A percentile compares a stretch with the other conserved stretches of the same genome.
These are phyloP conservation scores for Vaccinium corymbosum DNA, from an alignment of 148 eudicot species.

Conservation along the genomic window DNA sequence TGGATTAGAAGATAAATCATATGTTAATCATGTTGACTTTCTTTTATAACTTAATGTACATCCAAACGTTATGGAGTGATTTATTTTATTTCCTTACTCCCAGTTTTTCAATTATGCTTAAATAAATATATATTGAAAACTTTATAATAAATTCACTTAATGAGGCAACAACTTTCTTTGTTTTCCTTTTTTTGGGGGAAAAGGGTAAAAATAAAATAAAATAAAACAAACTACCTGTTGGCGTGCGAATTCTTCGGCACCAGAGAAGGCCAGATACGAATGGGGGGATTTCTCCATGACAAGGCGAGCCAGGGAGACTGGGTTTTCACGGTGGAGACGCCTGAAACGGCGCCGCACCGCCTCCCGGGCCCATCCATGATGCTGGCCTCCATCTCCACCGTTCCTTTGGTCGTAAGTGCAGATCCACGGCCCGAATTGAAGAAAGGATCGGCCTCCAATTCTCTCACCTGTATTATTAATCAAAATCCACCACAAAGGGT, in stretches of 20 bases:
- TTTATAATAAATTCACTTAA: too few relatives aligned
- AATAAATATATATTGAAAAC: too few relatives aligned
- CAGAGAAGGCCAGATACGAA: slow-evolving; percentile 76
- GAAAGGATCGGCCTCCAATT: slow-evolving; percentile 71
- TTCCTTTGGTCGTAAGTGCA: slow-evolving; percentile 65
- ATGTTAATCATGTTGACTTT: too few relatives aligned
- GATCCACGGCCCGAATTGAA: slow-evolving; percentile 93
- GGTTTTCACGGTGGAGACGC: slow-evolving; percentile 73
- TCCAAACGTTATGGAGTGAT: too few relatives aligned
- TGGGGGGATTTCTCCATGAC: slow-evolving; percentile 91
- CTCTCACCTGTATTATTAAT: slow-evolving; percentile 45
- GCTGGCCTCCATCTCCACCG: slow-evolving; percentile 97
- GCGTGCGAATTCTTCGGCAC: slow-evolving; percentile 79
- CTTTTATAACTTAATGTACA: too few relatives aligned
- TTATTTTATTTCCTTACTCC: too few relatives aligned
- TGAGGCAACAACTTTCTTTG: too few relatives aligned
- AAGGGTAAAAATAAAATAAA: too few relatives aligned
- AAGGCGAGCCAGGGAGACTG: slow-evolving; percentile 67
- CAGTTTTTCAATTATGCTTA: too few relatives aligned
- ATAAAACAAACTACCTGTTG: slow-evolving; percentile 39
- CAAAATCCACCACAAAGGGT: too few relatives aligned
- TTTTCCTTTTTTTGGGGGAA: too few relatives aligned
- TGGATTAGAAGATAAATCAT: too few relatives aligned
- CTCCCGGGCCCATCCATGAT: slow-evolving; percentile 76
- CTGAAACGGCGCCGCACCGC: slow-evolving; percentile 84